Evolutionary conservation across 495 filamentous ascomycete genomes (phyloP).

Genomic region (Xylaria cubensis): DNA sequence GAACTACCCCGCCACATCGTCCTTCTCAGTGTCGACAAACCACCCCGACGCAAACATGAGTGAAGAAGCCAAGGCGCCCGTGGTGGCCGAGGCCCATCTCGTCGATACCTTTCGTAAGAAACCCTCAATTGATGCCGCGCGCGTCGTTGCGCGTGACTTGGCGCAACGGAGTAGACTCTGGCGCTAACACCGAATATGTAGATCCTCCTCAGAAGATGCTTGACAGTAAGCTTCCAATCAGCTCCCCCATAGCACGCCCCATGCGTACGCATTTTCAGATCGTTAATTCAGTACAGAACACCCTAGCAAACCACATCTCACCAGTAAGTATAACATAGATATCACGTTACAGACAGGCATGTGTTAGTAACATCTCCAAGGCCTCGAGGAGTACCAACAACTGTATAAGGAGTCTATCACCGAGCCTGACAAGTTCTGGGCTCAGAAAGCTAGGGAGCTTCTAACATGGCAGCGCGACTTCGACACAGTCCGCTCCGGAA

Average conservation of each 20-base stretch:
- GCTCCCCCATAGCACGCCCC: conserved; percentile 15
- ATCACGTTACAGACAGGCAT: neutral
- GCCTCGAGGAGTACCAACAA: conserved; percentile 85
- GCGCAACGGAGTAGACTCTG: neutral
- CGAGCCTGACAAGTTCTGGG: conserved; percentile 92
- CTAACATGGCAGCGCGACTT: conserved; percentile 92
- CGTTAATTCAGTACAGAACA: conserved; percentile 50
- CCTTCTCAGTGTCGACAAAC: conserved; percentile 32
- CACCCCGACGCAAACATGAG: conserved; percentile 65
- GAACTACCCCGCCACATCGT: conserved; percentile 33
- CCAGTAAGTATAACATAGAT: conserved; percentile 46
- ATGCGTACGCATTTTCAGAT: neutral
- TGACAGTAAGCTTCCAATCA: conserved; percentile 58
- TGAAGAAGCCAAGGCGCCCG: conserved; percentile 67
- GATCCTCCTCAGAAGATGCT: conserved; percentile 66
- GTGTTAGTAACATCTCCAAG: conserved; percentile 37
- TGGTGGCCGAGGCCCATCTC: conserved; percentile 84
- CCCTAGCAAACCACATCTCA: conserved; percentile 63
- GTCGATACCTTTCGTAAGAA: conserved; percentile 78
- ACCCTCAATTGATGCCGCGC: neutral
- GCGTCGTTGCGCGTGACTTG: neutral
- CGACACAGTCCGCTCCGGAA: conserved; percentile 83
- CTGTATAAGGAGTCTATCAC: conserved; percentile 97
- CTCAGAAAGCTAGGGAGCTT: conserved; percentile 80
- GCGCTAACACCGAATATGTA: conserved; percentile 38